Evolutionary conservation across 2,329 filamentous ascomycete species (phyloP).

Genomic region (Epicoccum nigrum): DNA sequence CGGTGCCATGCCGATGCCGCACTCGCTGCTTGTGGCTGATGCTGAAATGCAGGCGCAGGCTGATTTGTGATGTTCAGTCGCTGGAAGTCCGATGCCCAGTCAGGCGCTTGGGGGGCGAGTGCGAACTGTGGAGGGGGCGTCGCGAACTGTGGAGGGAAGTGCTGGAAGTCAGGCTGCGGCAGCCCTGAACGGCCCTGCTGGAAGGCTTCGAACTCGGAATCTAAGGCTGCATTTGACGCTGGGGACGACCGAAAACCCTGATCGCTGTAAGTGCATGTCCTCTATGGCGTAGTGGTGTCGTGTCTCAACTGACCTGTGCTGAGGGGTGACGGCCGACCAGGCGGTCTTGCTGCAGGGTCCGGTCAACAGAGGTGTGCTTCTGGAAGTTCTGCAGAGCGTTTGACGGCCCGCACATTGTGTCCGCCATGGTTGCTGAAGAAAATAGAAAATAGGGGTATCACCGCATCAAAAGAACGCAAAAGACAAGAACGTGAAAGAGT

Average conservation of each 20-base stretch:
- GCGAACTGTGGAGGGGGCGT: constrained; percentile 47
- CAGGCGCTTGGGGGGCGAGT: constrained; percentile 44
- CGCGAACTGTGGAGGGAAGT: constrained; percentile 44
- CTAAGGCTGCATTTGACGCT: constrained; percentile 60
- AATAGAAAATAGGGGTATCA: constrained; percentile 25
- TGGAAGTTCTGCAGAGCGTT: constrained; percentile 76
- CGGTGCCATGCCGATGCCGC: constrained; percentile 61
- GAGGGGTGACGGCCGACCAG: constrained; percentile 61
- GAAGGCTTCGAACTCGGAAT: constrained; percentile 73
- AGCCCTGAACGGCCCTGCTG: constrained; percentile 57
- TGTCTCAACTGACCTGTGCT: constrained; percentile 56
- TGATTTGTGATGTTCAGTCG: constrained; percentile 51
- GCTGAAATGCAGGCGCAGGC: constrained; percentile 54
- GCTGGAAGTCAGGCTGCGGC: constrained; percentile 49
- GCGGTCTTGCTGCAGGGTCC: constrained; percentile 75
- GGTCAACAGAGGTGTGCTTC: constrained; percentile 71
- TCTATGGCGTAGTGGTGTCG: background rate
- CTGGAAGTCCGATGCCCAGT: constrained; percentile 60
- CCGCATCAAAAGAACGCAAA: constrained; percentile 18
- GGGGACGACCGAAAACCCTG: constrained; percentile 67
- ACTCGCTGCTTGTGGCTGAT: constrained; percentile 48
- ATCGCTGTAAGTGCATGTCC: constrained; percentile 20
- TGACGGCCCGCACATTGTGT: constrained; percentile 74
- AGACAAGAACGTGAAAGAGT: constrained; percentile 5
- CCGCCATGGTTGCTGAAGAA: constrained; percentile 59